These are phyloP conservation scores for Ophiostoma sp. DNA, from an alignment of 2,329 filamentous ascomycete genomes.

Conservation along the genomic window DNA sequence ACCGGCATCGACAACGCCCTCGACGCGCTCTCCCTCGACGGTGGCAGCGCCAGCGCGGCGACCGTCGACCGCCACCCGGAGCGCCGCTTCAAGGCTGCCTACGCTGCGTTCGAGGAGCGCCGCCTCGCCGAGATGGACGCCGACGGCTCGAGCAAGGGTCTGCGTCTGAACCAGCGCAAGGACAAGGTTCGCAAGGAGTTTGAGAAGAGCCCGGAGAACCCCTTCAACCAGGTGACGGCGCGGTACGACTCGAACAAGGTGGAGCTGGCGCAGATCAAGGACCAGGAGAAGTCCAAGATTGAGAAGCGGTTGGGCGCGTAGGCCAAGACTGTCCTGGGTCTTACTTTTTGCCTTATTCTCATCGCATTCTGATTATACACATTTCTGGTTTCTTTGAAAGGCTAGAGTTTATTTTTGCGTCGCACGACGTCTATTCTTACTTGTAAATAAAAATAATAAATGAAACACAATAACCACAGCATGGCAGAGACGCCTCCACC, in stretches of 20 bases:
- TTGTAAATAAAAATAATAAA: not conserved
- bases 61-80: conserved; percentile 90
- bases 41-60: conserved; percentile 35
- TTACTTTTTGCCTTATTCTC: not conserved
- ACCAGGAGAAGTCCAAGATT: conserved; percentile 69
- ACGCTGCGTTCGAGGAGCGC: conserved; percentile 76
- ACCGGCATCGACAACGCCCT: conserved; percentile 91
- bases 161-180: conserved; percentile 81
- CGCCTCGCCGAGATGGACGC: conserved; percentile 81
- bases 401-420: not conserved
- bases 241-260: conserved; percentile 76
- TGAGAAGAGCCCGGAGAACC: conserved; percentile 90
- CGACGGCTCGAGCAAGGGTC: conserved; percentile 69
- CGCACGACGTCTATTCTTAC: not conserved
- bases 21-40: conserved; percentile 72
- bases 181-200: conserved; percentile 89
- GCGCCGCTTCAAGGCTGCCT: conserved; percentile 82
- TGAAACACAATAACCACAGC: not conserved
- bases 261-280: conserved; percentile 67
- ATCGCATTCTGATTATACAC: not conserved
- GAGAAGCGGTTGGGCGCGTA: conserved; percentile 61
- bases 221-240: conserved; percentile 82
- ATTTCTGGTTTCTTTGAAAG: not conserved
- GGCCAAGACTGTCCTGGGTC: not conserved
- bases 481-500: not conserved